Conservation (phyloP, 345 rosid genomes). For the Citrus medica region DNA sequence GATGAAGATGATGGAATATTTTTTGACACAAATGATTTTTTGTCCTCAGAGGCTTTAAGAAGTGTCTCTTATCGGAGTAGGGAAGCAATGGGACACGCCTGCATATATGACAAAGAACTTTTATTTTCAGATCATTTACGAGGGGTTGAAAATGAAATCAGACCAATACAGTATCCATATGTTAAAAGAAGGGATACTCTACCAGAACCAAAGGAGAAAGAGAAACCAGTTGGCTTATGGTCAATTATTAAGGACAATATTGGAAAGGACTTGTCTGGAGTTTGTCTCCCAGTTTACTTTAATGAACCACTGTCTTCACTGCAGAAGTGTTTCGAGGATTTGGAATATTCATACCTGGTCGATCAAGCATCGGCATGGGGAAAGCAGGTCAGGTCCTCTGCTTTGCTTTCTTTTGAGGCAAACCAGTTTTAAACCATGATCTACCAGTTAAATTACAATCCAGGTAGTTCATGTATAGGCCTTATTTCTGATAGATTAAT, state of each 20-base stretch:
- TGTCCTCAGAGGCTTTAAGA: constrained; percentile 81
- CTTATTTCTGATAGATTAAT: constrained; percentile 7
- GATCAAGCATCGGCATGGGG: constrained; percentile 95
- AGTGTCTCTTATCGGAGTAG: constrained; percentile 88
- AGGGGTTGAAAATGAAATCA: constrained; percentile 45
- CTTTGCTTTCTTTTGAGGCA: constrained; percentile 31
- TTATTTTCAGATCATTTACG: constrained; percentile 53
- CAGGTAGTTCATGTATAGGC: constrained; percentile 17
- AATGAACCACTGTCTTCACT: constrained; percentile 96
- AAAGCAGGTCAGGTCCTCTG: constrained; percentile 73
- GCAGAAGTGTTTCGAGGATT: constrained; percentile 99
- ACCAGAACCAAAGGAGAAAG: constrained; percentile 97
- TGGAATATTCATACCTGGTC: constrained; percentile 89
- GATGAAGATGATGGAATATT: constrained; percentile 81
- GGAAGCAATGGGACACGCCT: constrained; percentile 59
- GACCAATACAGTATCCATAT: constrained; percentile 61
- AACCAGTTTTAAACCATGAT: constrained; percentile 31
- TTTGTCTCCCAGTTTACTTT: constrained; percentile 97
- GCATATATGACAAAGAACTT: constrained; percentile 53
- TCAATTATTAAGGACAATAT: constrained; percentile 97
- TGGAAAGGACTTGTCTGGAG: constrained; percentile 98
- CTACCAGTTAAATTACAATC: constrained; percentile 21
- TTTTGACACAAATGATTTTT: constrained; percentile 88
- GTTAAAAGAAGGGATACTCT: constrained; percentile 85
- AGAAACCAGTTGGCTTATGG: constrained; percentile 95